Conservation (phyloP, 371 early-diverging fungal genomes). For the Mortierella sp. region DNA sequence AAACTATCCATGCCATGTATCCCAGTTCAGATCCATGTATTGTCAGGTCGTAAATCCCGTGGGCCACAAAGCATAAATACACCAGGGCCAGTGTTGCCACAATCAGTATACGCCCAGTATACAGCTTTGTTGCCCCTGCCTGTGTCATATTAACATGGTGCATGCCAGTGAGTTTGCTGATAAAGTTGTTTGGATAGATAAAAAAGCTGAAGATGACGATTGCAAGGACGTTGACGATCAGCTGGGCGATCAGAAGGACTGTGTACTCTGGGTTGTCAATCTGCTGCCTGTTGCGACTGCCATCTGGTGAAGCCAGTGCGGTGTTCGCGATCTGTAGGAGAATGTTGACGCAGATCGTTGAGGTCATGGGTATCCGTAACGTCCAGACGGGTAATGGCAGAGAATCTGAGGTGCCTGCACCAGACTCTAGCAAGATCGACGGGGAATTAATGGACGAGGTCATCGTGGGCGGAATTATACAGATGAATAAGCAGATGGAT, state of each 20-base stretch:
- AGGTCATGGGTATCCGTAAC: conserved; percentile 1
- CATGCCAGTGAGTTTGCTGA: no score
- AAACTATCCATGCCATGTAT: not conserved
- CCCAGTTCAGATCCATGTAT: not conserved
- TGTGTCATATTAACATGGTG: not conserved
- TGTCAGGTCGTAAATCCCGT: not conserved
- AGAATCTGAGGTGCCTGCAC: no score
- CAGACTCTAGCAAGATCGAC: no score
- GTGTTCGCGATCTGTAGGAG: conserved; percentile 6
- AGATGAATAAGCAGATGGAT: no score
- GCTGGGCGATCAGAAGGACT: no score
- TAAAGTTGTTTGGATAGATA: no score
- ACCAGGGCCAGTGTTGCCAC: not conserved
- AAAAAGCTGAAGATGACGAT: no score
- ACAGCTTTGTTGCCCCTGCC: not conserved
- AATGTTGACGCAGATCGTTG: not conserved
- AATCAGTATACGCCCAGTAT: not conserved
- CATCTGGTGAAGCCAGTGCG: not conserved
- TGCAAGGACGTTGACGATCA: no score
- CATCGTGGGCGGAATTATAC: no score
- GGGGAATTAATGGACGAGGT: no score
- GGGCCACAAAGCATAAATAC: not conserved
- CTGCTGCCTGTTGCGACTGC: not conserved
- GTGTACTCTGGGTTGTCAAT: no score
- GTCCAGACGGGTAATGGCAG: conserved; percentile 1